phyloP scores from a whole-genome alignment of 164 flowering plant genomes.

The Magnolia officinalis region DNA sequence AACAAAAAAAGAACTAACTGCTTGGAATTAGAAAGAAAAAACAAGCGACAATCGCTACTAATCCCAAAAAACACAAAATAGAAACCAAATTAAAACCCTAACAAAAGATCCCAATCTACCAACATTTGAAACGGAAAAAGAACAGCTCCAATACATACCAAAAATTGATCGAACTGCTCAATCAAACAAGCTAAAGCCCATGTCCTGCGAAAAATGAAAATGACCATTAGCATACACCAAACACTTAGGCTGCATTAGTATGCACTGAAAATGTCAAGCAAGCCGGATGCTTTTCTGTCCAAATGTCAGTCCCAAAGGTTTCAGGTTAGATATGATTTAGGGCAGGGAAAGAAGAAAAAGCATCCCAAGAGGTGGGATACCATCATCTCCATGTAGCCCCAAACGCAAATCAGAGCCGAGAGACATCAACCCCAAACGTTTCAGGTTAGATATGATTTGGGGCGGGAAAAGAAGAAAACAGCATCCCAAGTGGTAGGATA shows the following conservation, averaged over 20 bases:
- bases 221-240: not conserved
- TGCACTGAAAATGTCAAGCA: too few relatives aligned
- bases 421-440: too few relatives aligned
- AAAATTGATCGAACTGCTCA: slow-evolving; percentile 14
- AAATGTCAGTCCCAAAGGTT: too few relatives aligned
- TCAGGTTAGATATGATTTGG: not conserved
- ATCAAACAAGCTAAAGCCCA: slow-evolving; percentile 54
- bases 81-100: not conserved
- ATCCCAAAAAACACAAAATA: not conserved
- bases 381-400: too few relatives aligned
- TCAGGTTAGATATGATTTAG: not conserved
- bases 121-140: not conserved
- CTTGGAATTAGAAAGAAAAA: not conserved
- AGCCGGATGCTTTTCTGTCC: not conserved
- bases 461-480: not conserved
- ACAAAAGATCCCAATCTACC: not conserved
- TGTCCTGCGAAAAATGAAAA: slow-evolving; percentile 33
- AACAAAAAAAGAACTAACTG: too few relatives aligned
- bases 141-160: not conserved
- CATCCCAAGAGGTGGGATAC: too few relatives aligned
- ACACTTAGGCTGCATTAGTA: too few relatives aligned
- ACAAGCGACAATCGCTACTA: not conserved
- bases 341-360: not conserved
- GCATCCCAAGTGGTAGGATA: not conserved
- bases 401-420: too few relatives aligned